A percentile compares a stretch with the other conserved stretches of the same genome.
These are phyloP conservation scores for Boletus subcaerulescens DNA, from an alignment of 768 basidiomycete species.

Conservation along the genomic window DNA sequence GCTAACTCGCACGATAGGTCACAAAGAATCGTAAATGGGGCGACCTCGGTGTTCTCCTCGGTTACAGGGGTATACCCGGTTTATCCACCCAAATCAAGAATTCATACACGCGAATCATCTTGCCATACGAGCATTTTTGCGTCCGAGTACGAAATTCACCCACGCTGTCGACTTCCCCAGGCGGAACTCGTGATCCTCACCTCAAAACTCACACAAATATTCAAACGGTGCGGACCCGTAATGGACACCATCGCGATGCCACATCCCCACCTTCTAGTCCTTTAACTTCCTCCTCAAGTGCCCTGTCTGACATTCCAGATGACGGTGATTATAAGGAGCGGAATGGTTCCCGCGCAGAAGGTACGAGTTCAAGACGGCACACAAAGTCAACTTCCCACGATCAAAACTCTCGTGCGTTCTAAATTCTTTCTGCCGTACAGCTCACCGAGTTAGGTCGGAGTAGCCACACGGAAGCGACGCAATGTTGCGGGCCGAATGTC, in stretches of 20 bases:
- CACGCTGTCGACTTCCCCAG: slow-evolving; percentile 35
- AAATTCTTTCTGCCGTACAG: not conserved
- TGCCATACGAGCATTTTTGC: slow-evolving; percentile 94
- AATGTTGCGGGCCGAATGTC: slow-evolving; percentile 21
- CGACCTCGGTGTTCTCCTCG: slow-evolving; percentile 76
- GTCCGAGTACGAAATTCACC: slow-evolving; percentile 70
- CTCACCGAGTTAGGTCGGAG: slow-evolving; percentile 12
- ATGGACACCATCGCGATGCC: slow-evolving; percentile 41
- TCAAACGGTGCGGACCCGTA: slow-evolving; percentile 39
- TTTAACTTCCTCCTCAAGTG: slow-evolving; percentile 72
- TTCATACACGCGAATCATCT: slow-evolving; percentile 86
- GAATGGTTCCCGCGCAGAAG: slow-evolving; percentile 40
- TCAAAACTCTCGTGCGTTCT: slow-evolving; percentile 38
- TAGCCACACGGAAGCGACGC: slow-evolving; percentile 35
- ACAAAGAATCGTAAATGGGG: slow-evolving; percentile 85
- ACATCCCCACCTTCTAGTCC: slow-evolving; percentile 70
- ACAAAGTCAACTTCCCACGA: slow-evolving; percentile 53
- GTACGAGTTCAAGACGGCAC: slow-evolving; percentile 48
- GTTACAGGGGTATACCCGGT: slow-evolving; percentile 79
- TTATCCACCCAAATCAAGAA: slow-evolving; percentile 86
- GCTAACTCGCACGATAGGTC: slow-evolving; percentile 52
- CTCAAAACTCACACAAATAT: slow-evolving; percentile 55
- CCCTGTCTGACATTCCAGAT: slow-evolving; percentile 77
- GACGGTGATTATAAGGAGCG: slow-evolving; percentile 63
- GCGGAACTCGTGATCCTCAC: slow-evolving; percentile 45